Evolutionary conservation across 768 basidiomycete species (phyloP), one percentile per base, ranked within the genome.

Genomic region (Hygrophorus pudorinus): DNA sequence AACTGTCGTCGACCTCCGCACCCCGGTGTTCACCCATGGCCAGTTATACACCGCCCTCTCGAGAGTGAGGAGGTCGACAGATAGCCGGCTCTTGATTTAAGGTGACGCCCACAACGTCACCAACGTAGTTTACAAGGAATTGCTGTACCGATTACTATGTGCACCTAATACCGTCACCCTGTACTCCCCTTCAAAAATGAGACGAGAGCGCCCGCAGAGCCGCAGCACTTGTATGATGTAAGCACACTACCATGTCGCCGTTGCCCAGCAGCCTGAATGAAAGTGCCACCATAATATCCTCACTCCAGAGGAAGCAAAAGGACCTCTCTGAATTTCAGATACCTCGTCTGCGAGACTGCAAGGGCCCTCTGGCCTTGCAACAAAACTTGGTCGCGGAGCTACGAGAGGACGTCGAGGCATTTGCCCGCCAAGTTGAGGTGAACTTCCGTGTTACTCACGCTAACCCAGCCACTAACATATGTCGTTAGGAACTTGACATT

Each of bases 311-410:
- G n/a, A n/a, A n/a, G n/a, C n/a, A n/a, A n/a, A n/a, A 61, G 2
- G 87, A 91, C 61, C 59, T 94, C 5, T 53, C 66, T 2, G 66
- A 78, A 9, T 79, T 78, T 52, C 85, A 90, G 59, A 71, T 96
- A 28, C 85, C 89, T 1, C 76, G 84, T 2, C 66, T 96, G 40
- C 68, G 72, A 7, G 55, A 65, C 41, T 93, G 86, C 59, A 66
- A 61, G 7, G 88, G 85, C 0, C 82, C 90, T 1, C 64, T 86
- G 8, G 58, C 71, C 0, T 56, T 76, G 2, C 91, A 94, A 53
- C 82, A 90, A 56, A 73, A 77, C 38, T 68, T 83, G 42, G 78
- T 79, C 1, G 77, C 76, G 3, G 88, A 90, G 56, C 60, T 92
- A 46, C 68, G 87, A 24, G 82, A 83, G 42, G 90, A 92, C 55